Evolutionary conservation across 2,329 filamentous ascomycete genomes (phyloP), one percentile per base, ranked within the genome.

Genomic region (Calonectria henricotiae): DNA sequence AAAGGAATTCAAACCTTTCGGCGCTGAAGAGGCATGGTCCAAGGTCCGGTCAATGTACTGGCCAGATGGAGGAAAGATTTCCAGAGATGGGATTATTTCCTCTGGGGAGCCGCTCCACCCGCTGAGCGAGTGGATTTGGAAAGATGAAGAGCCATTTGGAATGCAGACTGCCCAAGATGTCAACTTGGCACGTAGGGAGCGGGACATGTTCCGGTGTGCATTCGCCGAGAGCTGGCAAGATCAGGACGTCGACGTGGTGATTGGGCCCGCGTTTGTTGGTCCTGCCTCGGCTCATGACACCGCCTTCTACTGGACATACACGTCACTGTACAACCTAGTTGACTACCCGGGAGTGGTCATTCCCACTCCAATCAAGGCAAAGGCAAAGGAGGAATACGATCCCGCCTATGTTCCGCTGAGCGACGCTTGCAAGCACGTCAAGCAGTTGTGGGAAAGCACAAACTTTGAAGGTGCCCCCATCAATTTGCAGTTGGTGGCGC

Each of bases 31-130:
- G 20, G 80, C 79, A 0, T 79, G 76, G 70, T 39, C 46, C 0
- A 79, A 74, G 73, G 82, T 85, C 72, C 71, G 79, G 58, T 71
- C 71, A 4, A 82, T 86, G 13, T 88, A 88, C 79, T 88, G 83
- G 76, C 86, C 86, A 0, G 85, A 86, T 30, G 84, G 83, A 15
- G 84, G 46, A 65, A 71, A 37, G 72, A 81, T 61, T 79, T 79
- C 62, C 27, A 77, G 62, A 46, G 76, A 75, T 2, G 74, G 79
- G 20, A 78, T 88, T 35, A 71, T 72, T 0, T 72, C 78, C 11
- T 78, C 82, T 0, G 83, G 83, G 9, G 86, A 88, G 71, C 86
- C 86, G 0, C 72, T 83, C n/a, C 82, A 83, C 12, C 78, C 83
- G 0, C 78, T 88, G 2, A 87, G 82, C 8, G 74, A 85, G 66